Base-by-base conservation (phyloP, 2,329 filamentous ascomycete genomes). In the Claviceps pazoutovae region DNA sequence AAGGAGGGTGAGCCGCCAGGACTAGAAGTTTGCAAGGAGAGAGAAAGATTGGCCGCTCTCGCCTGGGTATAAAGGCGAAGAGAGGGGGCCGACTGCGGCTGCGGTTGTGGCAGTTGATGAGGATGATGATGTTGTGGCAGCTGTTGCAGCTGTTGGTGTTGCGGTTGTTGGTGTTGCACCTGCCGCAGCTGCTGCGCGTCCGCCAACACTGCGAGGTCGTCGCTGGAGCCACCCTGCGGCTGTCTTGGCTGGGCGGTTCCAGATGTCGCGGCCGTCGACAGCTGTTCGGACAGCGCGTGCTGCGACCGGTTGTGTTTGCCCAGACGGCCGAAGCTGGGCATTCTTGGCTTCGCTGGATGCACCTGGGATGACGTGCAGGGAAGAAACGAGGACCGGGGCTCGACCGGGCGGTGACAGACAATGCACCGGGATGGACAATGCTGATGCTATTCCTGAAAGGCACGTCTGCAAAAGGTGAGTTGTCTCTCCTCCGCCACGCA, bases 281-380 rank as follows among this genome's bases (percentile, higher is more conserved):
- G 66, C 59, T 67, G 64, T 62, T 75, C 75, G 60, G 69, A 67
- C 60, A 78, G 69, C 57, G 73, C 71, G 62, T 76, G 74, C 68
- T 78, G 76, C 64, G 76, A 76, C 60, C 74, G 74, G 61, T 76
- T 76, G 69, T 76, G 72, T 69, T 70, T 78, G 63, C 72, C 71
- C 64, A 77, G 66, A 62, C 74, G 74, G 67, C 70, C 68, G 66
- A 78, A 78, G 66, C 66, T 66, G 61, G 71, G 74, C 75, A 79
- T 79, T 55, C 57, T 66, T 56, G 51, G 55, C 54, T 45, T 52
- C 52, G 47, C 4, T 39, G 51, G 23, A 23, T 36, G 30, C 17
- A 9, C 41, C 46, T 43, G 41, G 39, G n/a, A 42, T 17, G n/a
- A 42, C 46, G 41, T 30, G 42, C 43, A 43, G 21, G 38, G 46